These are phyloP conservation scores for Phytopythium montanum DNA, from an alignment of 352 stramenopile species.

Conservation along the genomic window DNA sequence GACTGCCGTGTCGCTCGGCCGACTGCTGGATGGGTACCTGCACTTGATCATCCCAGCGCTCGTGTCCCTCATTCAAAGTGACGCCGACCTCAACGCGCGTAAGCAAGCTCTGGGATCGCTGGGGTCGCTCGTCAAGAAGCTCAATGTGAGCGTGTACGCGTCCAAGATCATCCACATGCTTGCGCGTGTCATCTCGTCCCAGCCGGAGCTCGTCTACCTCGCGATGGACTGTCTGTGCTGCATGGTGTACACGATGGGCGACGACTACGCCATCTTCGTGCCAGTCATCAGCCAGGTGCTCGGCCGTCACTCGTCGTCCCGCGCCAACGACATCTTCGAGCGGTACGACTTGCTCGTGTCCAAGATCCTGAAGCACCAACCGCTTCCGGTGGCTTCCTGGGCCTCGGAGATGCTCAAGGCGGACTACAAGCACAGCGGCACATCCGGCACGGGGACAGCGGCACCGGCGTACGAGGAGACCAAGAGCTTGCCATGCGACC, in stretches of 20 bases:
- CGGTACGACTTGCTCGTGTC: slow-evolving; percentile 85
- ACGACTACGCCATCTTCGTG: slow-evolving; percentile 88
- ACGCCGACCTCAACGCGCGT: slow-evolving; percentile 73
- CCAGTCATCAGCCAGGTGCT: slow-evolving; percentile 83
- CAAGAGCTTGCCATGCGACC: slow-evolving; percentile 77
- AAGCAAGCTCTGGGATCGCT: slow-evolving; percentile 82
- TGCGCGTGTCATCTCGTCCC: slow-evolving; percentile 74
- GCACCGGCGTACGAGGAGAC: slow-evolving; percentile 43
- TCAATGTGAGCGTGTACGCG: slow-evolving; percentile 86
- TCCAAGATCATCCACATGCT: slow-evolving; percentile 91
- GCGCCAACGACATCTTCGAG: slow-evolving; percentile 83
- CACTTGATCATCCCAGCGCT: slow-evolving; percentile 83
- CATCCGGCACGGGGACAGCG: slow-evolving; percentile 5
- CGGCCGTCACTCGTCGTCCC: slow-evolving; percentile 50
- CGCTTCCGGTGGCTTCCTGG: slow-evolving; percentile 79
- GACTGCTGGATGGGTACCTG: slow-evolving; percentile 78
- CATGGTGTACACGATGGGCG: slow-evolving; percentile 88
- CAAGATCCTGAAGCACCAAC: slow-evolving; percentile 87
- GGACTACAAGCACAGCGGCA: slow-evolving; percentile 34
- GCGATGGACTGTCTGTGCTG: slow-evolving; percentile 87
- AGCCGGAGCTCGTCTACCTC: slow-evolving; percentile 81
- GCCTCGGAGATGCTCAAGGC: slow-evolving; percentile 64
- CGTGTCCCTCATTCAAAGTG: slow-evolving; percentile 79
- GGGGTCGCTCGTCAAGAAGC: slow-evolving; percentile 84
- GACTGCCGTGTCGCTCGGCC: slow-evolving; percentile 69